Evolutionary conservation across 148 eudicot species (phyloP).

Genomic region (Agrostemma githago): DNA sequence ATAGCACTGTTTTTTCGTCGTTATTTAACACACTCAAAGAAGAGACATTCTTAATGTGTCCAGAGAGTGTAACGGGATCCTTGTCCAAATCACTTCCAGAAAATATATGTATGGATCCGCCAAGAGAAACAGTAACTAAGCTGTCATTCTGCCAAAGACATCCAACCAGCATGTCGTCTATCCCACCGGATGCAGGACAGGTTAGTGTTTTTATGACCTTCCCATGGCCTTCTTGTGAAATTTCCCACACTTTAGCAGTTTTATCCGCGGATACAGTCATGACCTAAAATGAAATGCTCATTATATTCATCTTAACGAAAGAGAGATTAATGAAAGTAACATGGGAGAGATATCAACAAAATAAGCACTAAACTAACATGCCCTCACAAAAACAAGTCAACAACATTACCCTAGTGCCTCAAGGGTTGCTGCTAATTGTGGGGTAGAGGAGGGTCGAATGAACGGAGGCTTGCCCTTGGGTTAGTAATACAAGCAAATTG

Average conservation of each 20-base stretch:
- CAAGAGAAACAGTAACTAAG: constrained; percentile 83
- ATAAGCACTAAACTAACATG: neutral
- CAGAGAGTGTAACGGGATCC: constrained; percentile 61
- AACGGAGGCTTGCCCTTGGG: too few relatives aligned
- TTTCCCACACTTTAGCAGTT: constrained; percentile 87
- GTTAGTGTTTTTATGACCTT: constrained; percentile 48
- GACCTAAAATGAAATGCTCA: constrained; percentile 40
- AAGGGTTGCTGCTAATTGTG: too few relatives aligned
- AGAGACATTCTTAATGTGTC: constrained; percentile 86
- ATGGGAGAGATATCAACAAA: neutral
- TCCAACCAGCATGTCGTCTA: constrained; percentile 95
- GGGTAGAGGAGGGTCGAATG: too few relatives aligned
- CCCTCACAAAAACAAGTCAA: neutral
- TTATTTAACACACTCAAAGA: constrained; percentile 57
- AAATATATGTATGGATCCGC: constrained; percentile 69
- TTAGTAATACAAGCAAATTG: too few relatives aligned
- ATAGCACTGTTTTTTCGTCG: constrained; percentile 49
- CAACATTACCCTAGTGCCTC: too few relatives aligned
- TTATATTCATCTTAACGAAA: neutral
- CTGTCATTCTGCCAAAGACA: constrained; percentile 94
- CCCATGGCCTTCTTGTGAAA: constrained; percentile 71
- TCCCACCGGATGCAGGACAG: constrained; percentile 76
- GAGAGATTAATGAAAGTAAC: neutral
- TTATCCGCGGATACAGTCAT: constrained; percentile 96
- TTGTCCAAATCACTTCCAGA: constrained; percentile 73